These are phyloP conservation scores for Phytopythium aichiense DNA, from an alignment of 352 stramenopile species.

Conservation along the genomic window DNA sequence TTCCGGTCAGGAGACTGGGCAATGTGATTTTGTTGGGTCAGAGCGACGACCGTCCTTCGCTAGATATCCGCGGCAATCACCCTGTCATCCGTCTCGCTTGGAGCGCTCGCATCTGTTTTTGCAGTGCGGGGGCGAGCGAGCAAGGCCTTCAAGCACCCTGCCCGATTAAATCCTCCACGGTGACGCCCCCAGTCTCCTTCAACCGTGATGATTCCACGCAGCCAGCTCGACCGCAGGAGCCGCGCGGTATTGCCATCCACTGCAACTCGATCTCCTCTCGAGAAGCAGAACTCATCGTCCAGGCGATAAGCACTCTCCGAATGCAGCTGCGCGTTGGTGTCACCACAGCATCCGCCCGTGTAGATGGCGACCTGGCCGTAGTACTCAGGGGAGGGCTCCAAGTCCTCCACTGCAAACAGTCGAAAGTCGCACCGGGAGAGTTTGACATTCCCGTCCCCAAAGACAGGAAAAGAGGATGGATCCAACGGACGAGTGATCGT, in stretches of 20 bases:
- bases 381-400: constrained; percentile 43
- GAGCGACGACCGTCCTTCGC: too few species aligned
- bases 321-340: not conserved
- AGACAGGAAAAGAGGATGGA: not conserved
- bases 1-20: too few species aligned
- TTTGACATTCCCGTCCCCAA: not conserved
- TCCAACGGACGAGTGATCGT: constrained; percentile 6
- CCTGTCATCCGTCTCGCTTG: not conserved
- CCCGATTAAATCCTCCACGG: constrained; percentile 23
- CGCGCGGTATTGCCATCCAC: constrained; percentile 55
- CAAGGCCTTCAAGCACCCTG: not conserved
- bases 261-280: constrained; percentile 17
- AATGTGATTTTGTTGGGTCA: too few species aligned
- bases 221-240: constrained; percentile 44
- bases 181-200: constrained; percentile 36
- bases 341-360: constrained; percentile 8
- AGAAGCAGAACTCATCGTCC: constrained; percentile 36
- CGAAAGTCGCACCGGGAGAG: constrained; percentile 30
- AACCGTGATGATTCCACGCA: constrained; percentile 36
- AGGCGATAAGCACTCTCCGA: constrained; percentile 19
- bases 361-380: constrained; percentile 53
- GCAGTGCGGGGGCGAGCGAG: not conserved
- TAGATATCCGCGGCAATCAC: not conserved
- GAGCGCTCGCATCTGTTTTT: not conserved
- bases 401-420: constrained; percentile 35